phyloP scores from a whole-genome alignment of 352 stramenopile species.

The Pythium biforme region DNA sequence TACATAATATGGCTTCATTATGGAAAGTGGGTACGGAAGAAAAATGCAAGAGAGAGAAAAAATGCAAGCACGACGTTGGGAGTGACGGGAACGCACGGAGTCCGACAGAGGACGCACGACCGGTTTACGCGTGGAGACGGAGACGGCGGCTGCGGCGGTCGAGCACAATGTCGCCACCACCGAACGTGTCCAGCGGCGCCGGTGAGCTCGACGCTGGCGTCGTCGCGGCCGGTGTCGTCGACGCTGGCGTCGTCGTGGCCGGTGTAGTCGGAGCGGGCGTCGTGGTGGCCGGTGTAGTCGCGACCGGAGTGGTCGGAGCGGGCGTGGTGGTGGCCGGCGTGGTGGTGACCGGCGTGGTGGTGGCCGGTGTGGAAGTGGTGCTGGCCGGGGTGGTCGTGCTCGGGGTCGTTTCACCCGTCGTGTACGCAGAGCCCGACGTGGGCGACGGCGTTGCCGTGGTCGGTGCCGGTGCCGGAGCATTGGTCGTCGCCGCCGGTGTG shows the following conservation, averaged over 20 bases:
- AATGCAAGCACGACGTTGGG: background rate
- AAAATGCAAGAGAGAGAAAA: background rate
- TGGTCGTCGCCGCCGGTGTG: background rate
- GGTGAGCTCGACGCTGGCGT: background rate
- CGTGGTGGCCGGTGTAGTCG: background rate
- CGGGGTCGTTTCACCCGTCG: too few relatives aligned
- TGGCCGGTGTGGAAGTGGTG: background rate
- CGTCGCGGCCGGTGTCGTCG: background rate
- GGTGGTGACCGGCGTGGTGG: background rate
- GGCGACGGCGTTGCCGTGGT: background rate
- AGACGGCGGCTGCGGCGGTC: background rate
- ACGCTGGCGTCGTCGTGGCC: background rate
- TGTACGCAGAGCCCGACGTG: background rate
- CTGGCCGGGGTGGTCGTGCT: background rate
- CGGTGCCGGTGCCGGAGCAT: background rate
- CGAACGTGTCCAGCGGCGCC: background rate
- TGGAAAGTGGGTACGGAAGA: background rate
- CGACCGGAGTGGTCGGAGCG: background rate
- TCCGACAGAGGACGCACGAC: too few relatives aligned
- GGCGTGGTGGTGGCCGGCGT: background rate
- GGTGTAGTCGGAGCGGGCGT: background rate
- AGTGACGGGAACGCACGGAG: background rate
- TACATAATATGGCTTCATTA: slow-evolving; percentile 8
- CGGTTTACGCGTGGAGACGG: slow-evolving; percentile 7
- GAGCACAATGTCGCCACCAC: background rate